phyloP scores from a whole-genome alignment of 352 stramenopile genomes.

The Plasmopara halstedii region DNA sequence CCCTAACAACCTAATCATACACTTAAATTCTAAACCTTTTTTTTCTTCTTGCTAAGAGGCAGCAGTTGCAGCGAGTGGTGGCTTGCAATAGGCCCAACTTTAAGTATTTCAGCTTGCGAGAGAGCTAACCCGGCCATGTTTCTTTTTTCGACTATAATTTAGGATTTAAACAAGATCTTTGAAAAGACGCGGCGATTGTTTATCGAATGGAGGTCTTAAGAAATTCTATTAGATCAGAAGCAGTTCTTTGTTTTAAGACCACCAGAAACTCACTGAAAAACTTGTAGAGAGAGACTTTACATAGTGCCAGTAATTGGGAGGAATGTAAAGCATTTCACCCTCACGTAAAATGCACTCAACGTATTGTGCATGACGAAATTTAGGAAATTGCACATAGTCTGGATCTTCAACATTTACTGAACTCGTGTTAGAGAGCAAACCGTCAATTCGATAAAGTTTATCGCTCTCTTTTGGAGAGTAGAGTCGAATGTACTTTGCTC shows the following conservation, averaged over 20 bases:
- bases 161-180: constrained; percentile 9
- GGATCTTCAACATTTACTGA: constrained; percentile 57
- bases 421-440: constrained; percentile 80
- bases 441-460: constrained; percentile 78
- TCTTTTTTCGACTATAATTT: neutral
- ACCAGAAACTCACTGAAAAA: constrained; percentile 84
- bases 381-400: constrained; percentile 43
- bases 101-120: constrained; percentile 68
- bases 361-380: constrained; percentile 42
- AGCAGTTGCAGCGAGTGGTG: constrained; percentile 70
- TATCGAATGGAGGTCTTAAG: neutral
- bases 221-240: neutral
- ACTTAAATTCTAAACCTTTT: too few relatives aligned
- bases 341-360: constrained; percentile 60
- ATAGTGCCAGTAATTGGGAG: constrained; percentile 84
- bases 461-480: constrained; percentile 61
- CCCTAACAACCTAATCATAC: too few relatives aligned
- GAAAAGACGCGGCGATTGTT: constrained; percentile 8
- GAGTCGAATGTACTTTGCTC: constrained; percentile 74
- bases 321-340: constrained; percentile 86
- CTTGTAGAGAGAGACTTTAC: constrained; percentile 71
- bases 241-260: constrained; percentile 29
- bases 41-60: constrained; percentile 82
- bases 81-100: constrained; percentile 69
- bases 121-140: constrained; percentile 46